phyloP scores from a whole-genome alignment of 1,284 basidiomycete genomes.

The Schizopora paradoxa region DNA sequence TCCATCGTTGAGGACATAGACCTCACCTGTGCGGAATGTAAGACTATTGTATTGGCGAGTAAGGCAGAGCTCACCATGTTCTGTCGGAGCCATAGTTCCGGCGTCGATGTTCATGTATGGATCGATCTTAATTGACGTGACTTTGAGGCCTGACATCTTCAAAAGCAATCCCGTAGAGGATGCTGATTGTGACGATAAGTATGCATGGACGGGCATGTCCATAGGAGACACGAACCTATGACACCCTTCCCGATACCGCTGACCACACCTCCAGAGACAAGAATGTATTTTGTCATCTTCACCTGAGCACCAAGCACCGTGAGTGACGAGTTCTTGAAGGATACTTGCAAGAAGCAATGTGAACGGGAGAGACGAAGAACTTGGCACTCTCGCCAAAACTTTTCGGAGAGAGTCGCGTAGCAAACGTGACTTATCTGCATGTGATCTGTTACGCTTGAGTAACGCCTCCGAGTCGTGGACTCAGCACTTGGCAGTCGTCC shows the following conservation, averaged over 20 bases:
- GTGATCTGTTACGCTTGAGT: too few relatives aligned
- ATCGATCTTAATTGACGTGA: conserved; percentile 99
- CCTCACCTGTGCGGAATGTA: conserved; percentile 66
- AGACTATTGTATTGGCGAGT: conserved; percentile 22
- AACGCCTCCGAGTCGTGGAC: too few relatives aligned
- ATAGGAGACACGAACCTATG: conserved; percentile 60
- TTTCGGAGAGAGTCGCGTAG: too few relatives aligned
- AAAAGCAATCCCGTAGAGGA: conserved; percentile 95
- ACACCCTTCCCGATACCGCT: conserved; percentile 94
- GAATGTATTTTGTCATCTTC: conserved; percentile 83
- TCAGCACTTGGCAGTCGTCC: too few relatives aligned
- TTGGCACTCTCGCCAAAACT: not conserved
- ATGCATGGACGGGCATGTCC: too few relatives aligned
- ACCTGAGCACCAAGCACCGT: not conserved
- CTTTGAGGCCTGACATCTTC: conserved; percentile 93
- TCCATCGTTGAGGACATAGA: conserved; percentile 97
- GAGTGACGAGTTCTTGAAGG: too few relatives aligned
- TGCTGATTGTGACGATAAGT: conserved; percentile 42
- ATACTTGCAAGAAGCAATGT: too few relatives aligned
- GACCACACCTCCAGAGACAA: conserved; percentile 89
- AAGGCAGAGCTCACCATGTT: conserved; percentile 73
- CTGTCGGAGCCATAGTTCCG: conserved; percentile 97
- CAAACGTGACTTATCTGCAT: too few relatives aligned
- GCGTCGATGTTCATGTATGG: conserved; percentile 99
- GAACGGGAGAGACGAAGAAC: not conserved